phyloP scores from a whole-genome alignment of 2,329 filamentous ascomycete genomes.

The Chaetomium sp. region DNA sequence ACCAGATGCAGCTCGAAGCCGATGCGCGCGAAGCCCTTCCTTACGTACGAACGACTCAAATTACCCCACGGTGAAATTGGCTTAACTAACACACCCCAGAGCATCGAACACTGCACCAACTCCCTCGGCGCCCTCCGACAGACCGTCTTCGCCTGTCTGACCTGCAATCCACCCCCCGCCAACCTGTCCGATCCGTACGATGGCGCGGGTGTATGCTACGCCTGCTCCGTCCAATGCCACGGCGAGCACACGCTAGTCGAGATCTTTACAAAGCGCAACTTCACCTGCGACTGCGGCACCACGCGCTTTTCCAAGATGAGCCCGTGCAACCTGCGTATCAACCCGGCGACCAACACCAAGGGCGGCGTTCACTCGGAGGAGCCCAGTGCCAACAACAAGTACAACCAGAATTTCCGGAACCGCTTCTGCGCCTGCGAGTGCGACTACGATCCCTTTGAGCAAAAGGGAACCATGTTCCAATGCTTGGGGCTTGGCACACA shows the following conservation, averaged over 20 bases:
- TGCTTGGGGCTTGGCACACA: constrained; percentile 77
- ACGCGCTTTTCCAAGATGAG: constrained; percentile 64
- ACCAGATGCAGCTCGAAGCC: constrained; percentile 83
- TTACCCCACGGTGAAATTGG: neutral
- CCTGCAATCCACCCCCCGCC: constrained; percentile 76
- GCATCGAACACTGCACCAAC: constrained; percentile 89
- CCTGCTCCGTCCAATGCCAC: constrained; percentile 93
- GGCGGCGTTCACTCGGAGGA: constrained; percentile 71
- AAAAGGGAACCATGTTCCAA: constrained; percentile 98
- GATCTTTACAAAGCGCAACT: constrained; percentile 91
- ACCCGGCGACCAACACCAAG: constrained; percentile 66
- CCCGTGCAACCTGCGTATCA: constrained; percentile 69
- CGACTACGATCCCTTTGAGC: constrained; percentile 79
- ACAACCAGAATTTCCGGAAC: constrained; percentile 95
- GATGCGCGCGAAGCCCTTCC: constrained; percentile 93
- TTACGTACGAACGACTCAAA: constrained; percentile 62
- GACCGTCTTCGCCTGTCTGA: constrained; percentile 84
- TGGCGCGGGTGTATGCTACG: constrained; percentile 86
- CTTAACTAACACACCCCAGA: constrained; percentile 43
- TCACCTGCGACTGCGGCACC: constrained; percentile 93
- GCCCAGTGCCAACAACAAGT: constrained; percentile 68
- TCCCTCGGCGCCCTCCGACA: constrained; percentile 84
- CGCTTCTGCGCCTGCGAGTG: constrained; percentile 84
- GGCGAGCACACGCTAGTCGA: constrained; percentile 93
- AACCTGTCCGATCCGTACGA: constrained; percentile 56